Evolutionary conservation across 2,329 filamentous ascomycete genomes (phyloP), one percentile per base, ranked within the genome.

Genomic region (Verticillium longisporum): DNA sequence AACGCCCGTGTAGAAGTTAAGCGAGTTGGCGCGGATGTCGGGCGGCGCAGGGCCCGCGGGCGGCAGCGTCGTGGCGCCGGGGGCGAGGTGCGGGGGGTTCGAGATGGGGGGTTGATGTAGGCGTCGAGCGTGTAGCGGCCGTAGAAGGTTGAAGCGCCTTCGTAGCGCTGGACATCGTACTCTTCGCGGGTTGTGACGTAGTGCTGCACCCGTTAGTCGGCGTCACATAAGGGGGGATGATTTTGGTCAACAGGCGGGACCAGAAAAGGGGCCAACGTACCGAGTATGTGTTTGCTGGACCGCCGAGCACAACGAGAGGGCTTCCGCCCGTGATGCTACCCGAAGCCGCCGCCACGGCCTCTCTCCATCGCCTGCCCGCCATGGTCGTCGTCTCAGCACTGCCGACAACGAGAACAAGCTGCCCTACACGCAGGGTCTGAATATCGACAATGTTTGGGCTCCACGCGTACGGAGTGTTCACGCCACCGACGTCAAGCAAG

Each of bases 311-410:
- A 3, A 96, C 91, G n/a, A 91, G 70, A 0, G 90, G 89, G 1
- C 83, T 75, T 0, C 79, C 75, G 5, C 82, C 72, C 1, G 80
- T 68, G 10, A 83, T 79, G 0, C 77, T 66, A 0, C 65, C 62
- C 1, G 77, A 74, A 7, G 84, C 81, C n/a, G 80, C 79, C 1
- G 78, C 73, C 15, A 96, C 81, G 1, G 90, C 88, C 36, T 85
- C 81, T 69, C 88, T 90, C 93, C 94, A 97, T 32, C 94, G 85
- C 26, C 93, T 84, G 0, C 93, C 93, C 1, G 91, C 85, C 94
- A 97, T 98, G 4, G 93, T 97, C 0, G 90, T 95, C 1, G 90
- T 92, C 74, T 97, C 94, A 34, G 92, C 92, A 0, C 93, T 89
- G 36, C 89, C 89, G 33, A 97, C 85, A 64, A 97, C 87, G 64